A percentile compares a stretch with the other conserved stretches of the same genome.
Conservation (phyloP, 139 green algal genomes). For the Eudorina sp. region DNA sequence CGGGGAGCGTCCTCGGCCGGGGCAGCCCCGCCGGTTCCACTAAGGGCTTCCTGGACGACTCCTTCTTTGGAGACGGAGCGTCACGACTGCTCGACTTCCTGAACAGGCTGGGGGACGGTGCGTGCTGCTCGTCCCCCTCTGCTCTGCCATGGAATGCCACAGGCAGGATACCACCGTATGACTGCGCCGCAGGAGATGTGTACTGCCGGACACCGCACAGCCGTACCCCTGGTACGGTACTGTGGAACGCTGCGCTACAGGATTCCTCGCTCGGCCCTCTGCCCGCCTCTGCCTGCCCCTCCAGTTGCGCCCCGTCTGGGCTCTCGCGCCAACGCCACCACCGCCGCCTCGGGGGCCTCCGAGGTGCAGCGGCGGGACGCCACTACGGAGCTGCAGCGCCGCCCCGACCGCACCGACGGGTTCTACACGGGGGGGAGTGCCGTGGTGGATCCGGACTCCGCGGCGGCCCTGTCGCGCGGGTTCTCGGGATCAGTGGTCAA, state of each 20-base stretch:
- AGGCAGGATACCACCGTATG: too few relatives aligned
- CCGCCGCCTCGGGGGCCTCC: not conserved
- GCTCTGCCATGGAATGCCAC: too few relatives aligned
- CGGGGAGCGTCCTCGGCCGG: too few relatives aligned
- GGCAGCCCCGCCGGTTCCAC: too few relatives aligned
- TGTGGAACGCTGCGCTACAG: too few relatives aligned
- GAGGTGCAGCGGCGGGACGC: conserved; percentile 10
- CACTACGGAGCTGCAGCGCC: conserved; percentile 3
- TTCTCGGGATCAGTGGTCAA: conserved; percentile 7
- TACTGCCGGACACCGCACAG: too few relatives aligned
- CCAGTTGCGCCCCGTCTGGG: not conserved
- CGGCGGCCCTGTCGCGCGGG: not conserved
- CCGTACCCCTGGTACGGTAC: too few relatives aligned
- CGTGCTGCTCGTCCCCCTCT: not conserved
- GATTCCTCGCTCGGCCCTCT: not conserved
- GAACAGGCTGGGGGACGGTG: not conserved
- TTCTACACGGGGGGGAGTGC: conserved; percentile 17
- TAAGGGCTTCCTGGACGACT: not conserved
- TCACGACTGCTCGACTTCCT: not conserved
- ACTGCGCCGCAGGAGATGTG: too few relatives aligned
- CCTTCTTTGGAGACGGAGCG: not conserved
- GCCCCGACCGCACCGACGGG: conserved; percentile 16
- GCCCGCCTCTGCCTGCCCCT: not conserved
- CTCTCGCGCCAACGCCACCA: conserved; percentile 5
- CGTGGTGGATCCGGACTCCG: not conserved